Evolutionary conservation across 2,329 filamentous ascomycete genomes (phyloP), one percentile per base, ranked within the genome.

Genomic region (Alternaria tenuissima): DNA sequence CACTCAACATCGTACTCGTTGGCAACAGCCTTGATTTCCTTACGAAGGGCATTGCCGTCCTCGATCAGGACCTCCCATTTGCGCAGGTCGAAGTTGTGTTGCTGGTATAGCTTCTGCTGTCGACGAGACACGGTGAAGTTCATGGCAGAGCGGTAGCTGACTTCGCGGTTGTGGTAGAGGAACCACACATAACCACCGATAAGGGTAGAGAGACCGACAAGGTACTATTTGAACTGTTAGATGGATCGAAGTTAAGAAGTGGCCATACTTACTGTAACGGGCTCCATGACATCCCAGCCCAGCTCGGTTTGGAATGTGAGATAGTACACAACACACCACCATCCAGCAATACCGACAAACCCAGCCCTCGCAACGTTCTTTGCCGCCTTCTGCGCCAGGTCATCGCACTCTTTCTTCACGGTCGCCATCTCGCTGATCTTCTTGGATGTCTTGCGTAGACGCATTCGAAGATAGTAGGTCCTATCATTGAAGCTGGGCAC

Each of bases 151-250:
- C 91, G 89, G 82, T 97, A 97, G 65, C 88, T 92, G 11, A 96
- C 89, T 79, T 97, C 93, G 20, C 91, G 88, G 80, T 94, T 96
- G 81, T 97, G 92, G 79, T 94, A 96, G 12, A 97, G 82, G 76
- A 97, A 97, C 92, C 93, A 97, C 55, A 96, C 83, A 73, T 97
- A 97, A 67, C 93, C 94, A 7, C 90, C 90, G 82, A 97, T 96
- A 72, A 97, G 87, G 12, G 91, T 93, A 0, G 89, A 88, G 65
- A 97, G 83, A n/a, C 93, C 91, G 2, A 91, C 93, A 16, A 97
- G 87, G 74, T 97, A 97, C 34, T 78, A 28, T 18, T 32, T 3
- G 30, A 5, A 34, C 14, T 47, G 22, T 62, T 30, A 68, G 61
- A 14, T 47, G 5, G 18, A 28, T 16, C 43, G 39, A 12, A 18